phyloP scores from a whole-genome alignment of 371 early-diverging fungal species.

The Apophysomyces ossiformis region DNA sequence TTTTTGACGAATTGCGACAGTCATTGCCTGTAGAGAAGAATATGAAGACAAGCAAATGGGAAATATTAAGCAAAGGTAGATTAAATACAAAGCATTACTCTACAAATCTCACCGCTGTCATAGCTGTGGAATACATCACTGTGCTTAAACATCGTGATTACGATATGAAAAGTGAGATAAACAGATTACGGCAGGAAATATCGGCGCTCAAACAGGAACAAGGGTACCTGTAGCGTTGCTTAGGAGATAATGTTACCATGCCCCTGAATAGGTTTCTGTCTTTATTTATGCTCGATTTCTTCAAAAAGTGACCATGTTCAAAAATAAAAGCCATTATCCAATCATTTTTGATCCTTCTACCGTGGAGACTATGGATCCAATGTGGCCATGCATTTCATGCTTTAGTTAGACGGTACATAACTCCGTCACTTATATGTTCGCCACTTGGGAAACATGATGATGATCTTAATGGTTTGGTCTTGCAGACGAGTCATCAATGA shows the following conservation, averaged over 20 bases:
- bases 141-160: constrained; percentile 54
- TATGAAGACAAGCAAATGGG: constrained; percentile 86
- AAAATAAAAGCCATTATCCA: background rate
- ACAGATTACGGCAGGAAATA: constrained; percentile 44
- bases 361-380: background rate
- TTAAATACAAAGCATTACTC: background rate
- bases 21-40: constrained; percentile 76
- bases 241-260: background rate
- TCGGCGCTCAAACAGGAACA: constrained; percentile 38
- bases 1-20: constrained; percentile 84
- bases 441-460: no score
- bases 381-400: background rate
- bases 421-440: no score
- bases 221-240: constrained; percentile 21
- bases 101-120: background rate
- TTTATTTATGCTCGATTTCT: constrained; percentile 3
- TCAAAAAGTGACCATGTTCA: background rate
- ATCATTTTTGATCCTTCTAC: background rate
- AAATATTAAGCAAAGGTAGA: constrained; percentile 81
- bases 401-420: no score
- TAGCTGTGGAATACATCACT: constrained; percentile 60
- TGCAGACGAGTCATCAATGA: no score
- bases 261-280: background rate
- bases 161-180: constrained; percentile 54
- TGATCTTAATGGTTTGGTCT: no score